A percentile compares a stretch with the other conserved stretches of the same genome.
Conservation (phyloP, 176 grass and related monocot species). For the Zoysia japonica region DNA sequence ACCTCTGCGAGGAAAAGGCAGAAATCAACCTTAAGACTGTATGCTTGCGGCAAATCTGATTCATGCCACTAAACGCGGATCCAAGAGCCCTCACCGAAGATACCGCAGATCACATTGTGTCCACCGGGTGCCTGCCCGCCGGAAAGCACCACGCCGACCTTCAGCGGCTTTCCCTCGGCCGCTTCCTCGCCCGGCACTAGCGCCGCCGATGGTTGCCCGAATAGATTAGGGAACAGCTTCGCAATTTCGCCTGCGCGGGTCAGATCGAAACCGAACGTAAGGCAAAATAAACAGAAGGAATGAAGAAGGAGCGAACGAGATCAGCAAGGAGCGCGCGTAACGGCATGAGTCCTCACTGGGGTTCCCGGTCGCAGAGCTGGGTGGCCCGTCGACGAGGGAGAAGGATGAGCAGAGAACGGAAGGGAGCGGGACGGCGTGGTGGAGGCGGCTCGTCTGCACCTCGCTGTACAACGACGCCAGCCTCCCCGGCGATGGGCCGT, state of each 20-base stretch:
- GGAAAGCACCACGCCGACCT: background rate
- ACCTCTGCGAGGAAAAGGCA: background rate
- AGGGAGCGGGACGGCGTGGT: conserved; percentile 71
- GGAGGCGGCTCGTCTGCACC: conserved; percentile 89
- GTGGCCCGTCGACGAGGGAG: conserved; percentile 60
- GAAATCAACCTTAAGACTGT: background rate
- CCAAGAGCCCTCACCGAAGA: background rate
- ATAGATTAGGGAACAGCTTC: background rate
- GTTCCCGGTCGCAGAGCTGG: conserved; percentile 66
- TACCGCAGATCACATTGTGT: conserved; percentile 1
- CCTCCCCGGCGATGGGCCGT: conserved; percentile 44
- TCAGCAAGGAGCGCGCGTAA: background rate
- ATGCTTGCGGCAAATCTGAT: background rate
- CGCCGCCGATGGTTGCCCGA: background rate
- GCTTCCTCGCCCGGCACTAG: background rate
- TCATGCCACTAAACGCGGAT: background rate
- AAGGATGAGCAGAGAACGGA: conserved; percentile 60
- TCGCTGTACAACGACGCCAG: conserved; percentile 84
- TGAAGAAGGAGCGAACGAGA: background rate
- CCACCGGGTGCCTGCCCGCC: background rate
- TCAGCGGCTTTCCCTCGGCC: background rate
- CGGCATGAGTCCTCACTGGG: conserved; percentile 36
- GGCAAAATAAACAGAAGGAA: background rate
- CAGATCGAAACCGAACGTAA: conserved; percentile 6
- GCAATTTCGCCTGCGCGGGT: background rate